These are phyloP conservation scores for Nicotiana sylvestris DNA, from an alignment of 257 asterid genomes.

Conservation along the genomic window DNA sequence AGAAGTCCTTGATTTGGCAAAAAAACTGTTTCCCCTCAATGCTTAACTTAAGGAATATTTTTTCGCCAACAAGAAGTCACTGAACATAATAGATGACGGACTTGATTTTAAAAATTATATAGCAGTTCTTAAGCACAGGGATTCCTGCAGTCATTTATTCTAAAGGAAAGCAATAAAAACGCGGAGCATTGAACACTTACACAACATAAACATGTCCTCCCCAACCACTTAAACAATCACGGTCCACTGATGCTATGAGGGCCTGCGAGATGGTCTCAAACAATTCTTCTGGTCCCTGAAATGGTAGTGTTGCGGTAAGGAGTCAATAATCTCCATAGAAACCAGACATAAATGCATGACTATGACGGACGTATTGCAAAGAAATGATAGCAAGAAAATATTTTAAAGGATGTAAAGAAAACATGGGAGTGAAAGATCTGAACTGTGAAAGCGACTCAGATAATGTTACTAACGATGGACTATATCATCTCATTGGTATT, in stretches of 20 bases:
- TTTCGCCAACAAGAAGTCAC: too few species aligned
- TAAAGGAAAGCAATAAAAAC: not conserved
- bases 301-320: not conserved
- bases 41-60: not conserved
- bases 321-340: not conserved
- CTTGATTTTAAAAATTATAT: not conserved
- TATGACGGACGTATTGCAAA: not conserved
- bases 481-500: too few species aligned
- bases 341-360: not conserved
- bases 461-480: not conserved
- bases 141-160: not conserved
- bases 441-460: not conserved
- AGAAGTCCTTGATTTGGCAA: not conserved
- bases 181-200: constrained; percentile 34
- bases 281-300: constrained; percentile 80
- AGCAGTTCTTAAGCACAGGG: not conserved
- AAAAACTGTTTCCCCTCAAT: not conserved
- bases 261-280: constrained; percentile 96
- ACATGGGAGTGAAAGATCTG: not conserved
- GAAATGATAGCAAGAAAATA: not conserved
- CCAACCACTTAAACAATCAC: constrained; percentile 97
- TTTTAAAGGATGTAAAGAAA: not conserved
- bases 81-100: not conserved
- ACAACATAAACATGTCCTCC: constrained; percentile 92
- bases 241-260: constrained; percentile 73